phyloP scores from a whole-genome alignment of 2,329 filamentous ascomycete genomes.

The Talaromyces sp. region DNA sequence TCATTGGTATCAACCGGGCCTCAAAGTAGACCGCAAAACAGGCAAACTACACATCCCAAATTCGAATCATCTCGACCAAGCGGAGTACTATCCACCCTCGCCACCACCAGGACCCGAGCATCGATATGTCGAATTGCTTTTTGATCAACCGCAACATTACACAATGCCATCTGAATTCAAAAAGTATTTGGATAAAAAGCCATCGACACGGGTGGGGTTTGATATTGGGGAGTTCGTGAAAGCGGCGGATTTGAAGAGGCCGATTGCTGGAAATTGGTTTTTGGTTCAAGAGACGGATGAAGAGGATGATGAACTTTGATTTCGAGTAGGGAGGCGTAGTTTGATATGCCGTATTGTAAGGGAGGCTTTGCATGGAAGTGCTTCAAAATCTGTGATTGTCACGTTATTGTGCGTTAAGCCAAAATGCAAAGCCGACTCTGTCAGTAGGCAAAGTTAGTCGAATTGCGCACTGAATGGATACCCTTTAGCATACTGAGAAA shows the following conservation, averaged over 20 bases:
- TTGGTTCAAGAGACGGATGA: slow-evolving; percentile 2
- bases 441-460: no score
- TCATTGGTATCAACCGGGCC: slow-evolving; percentile 15
- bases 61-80: not conserved
- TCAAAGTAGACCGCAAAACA: not conserved
- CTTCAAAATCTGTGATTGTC: not conserved
- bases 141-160: slow-evolving; percentile 6
- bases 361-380: no score
- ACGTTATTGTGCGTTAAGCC: not conserved
- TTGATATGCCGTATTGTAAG: no score
- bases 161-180: slow-evolving; percentile 3
- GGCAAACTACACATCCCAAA: not conserved
- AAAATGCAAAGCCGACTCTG: no score
- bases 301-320: not conserved
- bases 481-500: no score
- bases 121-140: slow-evolving; percentile 15
- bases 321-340: no score
- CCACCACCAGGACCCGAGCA: slow-evolving; percentile 13
- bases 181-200: slow-evolving; percentile 5
- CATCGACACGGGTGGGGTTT: slow-evolving; percentile 10
- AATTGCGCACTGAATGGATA: no score
- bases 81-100: slow-evolving; percentile 11
- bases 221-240: slow-evolving; percentile 12
- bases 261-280: slow-evolving; percentile 16
- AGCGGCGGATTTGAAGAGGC: not conserved